Conservation (phyloP, 192 early-diverging fungal genomes). For the Haplosporangium gracile region DNA sequence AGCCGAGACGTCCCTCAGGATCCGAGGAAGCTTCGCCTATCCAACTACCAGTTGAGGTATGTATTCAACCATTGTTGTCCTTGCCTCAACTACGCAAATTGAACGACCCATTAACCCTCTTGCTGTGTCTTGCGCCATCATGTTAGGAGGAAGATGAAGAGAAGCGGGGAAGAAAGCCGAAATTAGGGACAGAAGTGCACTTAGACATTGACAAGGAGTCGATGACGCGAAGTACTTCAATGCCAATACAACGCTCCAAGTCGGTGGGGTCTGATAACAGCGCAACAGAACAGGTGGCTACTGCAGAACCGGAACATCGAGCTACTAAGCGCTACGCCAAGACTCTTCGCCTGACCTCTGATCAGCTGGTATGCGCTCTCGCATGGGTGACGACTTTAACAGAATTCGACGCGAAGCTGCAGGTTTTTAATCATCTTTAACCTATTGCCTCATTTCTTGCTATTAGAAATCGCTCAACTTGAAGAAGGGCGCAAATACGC, state of each 20-base stretch:
- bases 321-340: conserved; percentile 78
- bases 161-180: neutral
- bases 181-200: too few relatives aligned
- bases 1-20: neutral
- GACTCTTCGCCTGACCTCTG: conserved; percentile 90
- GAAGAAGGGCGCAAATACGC: conserved; percentile 86
- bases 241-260: conserved; percentile 7
- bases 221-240: conserved; percentile 15
- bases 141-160: neutral
- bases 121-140: neutral
- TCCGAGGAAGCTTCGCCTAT: neutral
- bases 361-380: conserved; percentile 73
- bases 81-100: neutral
- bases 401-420: neutral
- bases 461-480: conserved; percentile 76
- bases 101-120: neutral
- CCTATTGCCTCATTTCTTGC: neutral
- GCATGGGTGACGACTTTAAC: neutral
- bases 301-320: neutral
- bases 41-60: neutral
- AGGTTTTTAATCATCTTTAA: neutral
- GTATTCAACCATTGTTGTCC: neutral
- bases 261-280: neutral
- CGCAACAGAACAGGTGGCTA: neutral
- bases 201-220: neutral